phyloP scores from a whole-genome alignment of 345 rosid genomes.

The Rhodamnia argentea region DNA sequence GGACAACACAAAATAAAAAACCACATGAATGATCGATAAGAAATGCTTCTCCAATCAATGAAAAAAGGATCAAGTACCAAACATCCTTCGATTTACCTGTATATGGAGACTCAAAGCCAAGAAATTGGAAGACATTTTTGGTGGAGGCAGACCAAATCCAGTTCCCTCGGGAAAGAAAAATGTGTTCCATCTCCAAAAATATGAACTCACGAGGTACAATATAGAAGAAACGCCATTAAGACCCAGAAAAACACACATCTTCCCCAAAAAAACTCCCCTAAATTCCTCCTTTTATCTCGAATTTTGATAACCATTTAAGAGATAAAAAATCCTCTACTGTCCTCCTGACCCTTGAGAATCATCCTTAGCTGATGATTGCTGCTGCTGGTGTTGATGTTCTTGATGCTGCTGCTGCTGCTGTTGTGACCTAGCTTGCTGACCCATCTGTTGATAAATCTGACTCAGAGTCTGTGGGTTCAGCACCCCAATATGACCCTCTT shows the following conservation, averaged over 20 bases:
- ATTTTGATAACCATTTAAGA: neutral
- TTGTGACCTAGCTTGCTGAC: constrained; percentile 48
- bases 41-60: neutral
- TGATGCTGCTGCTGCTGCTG: constrained; percentile 23
- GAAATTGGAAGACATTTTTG: constrained; percentile 21
- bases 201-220: constrained; percentile 1
- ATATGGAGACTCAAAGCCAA: constrained; percentile 18
- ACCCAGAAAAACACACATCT: neutral
- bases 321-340: constrained; percentile 21
- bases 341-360: constrained; percentile 90
- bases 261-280: constrained; percentile 15
- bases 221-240: constrained; percentile 10
- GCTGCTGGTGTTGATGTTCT: constrained; percentile 34
- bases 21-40: neutral
- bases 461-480: constrained; percentile 61
- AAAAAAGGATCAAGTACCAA: neutral
- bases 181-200: constrained; percentile 17
- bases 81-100: constrained; percentile 21
- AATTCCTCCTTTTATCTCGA: neutral
- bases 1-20: constrained; percentile 15
- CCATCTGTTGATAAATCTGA: constrained; percentile 92
- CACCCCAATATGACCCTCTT: constrained; percentile 84
- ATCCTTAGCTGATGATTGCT: constrained; percentile 36
- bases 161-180: constrained; percentile 9
- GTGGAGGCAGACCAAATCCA: constrained; percentile 18